Evolutionary conservation across 2,329 filamentous ascomycete genomes (phyloP), one percentile per base, ranked within the genome.

Genomic region (Coniochaeta sp.): DNA sequence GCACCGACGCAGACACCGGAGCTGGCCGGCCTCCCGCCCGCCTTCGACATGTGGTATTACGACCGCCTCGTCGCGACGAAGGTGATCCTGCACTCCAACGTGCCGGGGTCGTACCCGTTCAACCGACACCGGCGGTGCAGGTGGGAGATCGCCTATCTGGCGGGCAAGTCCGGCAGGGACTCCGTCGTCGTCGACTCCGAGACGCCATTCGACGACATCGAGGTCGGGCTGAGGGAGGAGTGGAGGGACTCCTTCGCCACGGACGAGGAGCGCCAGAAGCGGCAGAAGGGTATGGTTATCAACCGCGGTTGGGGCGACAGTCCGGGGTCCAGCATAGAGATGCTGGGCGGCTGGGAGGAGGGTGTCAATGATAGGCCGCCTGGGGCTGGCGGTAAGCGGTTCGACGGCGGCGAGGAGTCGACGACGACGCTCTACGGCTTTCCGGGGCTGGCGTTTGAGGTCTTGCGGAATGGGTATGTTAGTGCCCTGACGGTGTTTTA

Each of bases 31-130:
- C n/a, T 57, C 12, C 87, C 89, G 0, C 89, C 87, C 14, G 76
- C 79, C 6, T 78, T 71, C 61, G 59, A 60, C 7, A 26, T 36
- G 44, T 58, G 69, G 59, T 60, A 66, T 36, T 44, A 64, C 1
- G 86, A 91, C 61, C 86, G 88, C 44, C 80, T 96, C 12, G 91
- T 95, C 0, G 93, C 90, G 6, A 95, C 90, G 0, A 98, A 98
- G 71, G 73, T 99, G n/a, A 85, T 98, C 19, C 81, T 99, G 1
- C 95, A 99, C 72, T 91, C 90, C 50, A 99, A 99, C 68, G 87
- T 98, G 2, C 95, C 95, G 1, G 95, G 95, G 0, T 96, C 92
- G 1, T 98, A 97, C 71, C 90, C 93, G 12, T 99, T 99, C 77
- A 98, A 99, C 74, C 86, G 95, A 5, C 92, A 98, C 72, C 87